Base-by-base conservation (phyloP, 225 moss, liverwort and hornwort genomes). In the Climacium dendroides region DNA sequence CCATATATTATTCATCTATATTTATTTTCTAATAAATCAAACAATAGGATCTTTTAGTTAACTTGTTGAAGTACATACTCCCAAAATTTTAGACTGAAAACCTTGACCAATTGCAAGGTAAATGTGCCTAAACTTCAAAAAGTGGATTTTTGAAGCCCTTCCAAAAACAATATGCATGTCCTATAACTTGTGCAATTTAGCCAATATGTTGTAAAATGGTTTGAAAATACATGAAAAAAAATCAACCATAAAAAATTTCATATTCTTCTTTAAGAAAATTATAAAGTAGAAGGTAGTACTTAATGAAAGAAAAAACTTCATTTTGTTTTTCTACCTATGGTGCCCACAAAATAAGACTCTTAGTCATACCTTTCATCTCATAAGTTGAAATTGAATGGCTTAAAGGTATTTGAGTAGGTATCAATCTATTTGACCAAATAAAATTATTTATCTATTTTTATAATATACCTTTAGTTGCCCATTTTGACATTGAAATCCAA, bases 291-390 rank as follows among this genome's bases (percentile, higher is more conserved):
- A 72, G 10, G 6, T 5, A 28, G 1, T 5, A 45, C 6, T 28
- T 43, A 16, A 45, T 29, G 10, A 45, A 72, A 72, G 9, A 15
- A 72, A 39, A 28, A 69, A 23, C 10, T 45, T 72, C 10, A 28
- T 28, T 72, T 71, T 15, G 41, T 41, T 26, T 26, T 43, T 26
- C 3, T 14, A 3, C 25, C 6, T 20, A 11, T 3, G 5, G 11
- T 19, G 0, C 19, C 3, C 0, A 0, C 7, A 19, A 3, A 14
- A 15, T 24, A 15, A 15, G 25, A 41, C 5, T 43, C 3, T 5
- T n/a, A n/a, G n/a, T 70, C 5, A 15, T 43, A 71, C 15, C 43
- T 71, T n/a, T 43, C 5, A 71, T 17, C 6, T 45, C 28, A 28
- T 6, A 26, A 17, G 9, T 71, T 6, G 4, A 43, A 71, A 43